These are phyloP conservation scores for Cladorrhinum sp. DNA, from an alignment of 2,329 filamentous ascomycete species.

Conservation along the genomic window DNA sequence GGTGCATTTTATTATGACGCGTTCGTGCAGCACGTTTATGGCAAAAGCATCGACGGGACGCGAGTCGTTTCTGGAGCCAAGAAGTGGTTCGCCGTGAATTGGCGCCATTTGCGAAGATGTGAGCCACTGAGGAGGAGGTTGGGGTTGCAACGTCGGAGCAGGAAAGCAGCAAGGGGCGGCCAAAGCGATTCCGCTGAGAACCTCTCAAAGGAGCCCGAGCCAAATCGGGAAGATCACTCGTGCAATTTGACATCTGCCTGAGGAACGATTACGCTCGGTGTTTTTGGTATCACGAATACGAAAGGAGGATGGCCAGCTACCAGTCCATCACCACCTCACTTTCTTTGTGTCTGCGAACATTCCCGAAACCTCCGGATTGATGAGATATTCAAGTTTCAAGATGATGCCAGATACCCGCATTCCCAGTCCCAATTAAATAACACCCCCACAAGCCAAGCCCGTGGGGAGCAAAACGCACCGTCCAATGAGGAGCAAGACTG, in stretches of 20 bases:
- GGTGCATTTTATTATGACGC: constrained; percentile 7
- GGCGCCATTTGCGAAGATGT: neutral
- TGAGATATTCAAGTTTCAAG: constrained; percentile 2
- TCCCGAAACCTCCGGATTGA: neutral
- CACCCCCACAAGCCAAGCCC: neutral
- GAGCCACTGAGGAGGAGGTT: constrained; percentile 7
- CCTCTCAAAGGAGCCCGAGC: neutral
- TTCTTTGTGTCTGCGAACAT: neutral
- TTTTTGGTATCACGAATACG: neutral
- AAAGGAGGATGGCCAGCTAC: neutral
- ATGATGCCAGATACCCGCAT: too few relatives aligned
- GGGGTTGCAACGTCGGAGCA: constrained; percentile 9
- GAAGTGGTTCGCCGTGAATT: neutral
- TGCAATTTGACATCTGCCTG: neutral
- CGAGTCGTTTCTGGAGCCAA: neutral
- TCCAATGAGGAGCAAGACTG: neutral
- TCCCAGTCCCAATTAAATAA: neutral
- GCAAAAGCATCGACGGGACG: neutral
- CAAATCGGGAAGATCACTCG: constrained; percentile 7
- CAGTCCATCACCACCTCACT: neutral
- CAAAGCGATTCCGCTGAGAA: neutral
- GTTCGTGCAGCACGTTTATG: neutral
- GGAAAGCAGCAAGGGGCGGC: neutral
- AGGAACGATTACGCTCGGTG: neutral
- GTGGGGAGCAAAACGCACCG: neutral